phyloP scores from a whole-genome alignment of 1,284 basidiomycete species.

The Bondarzewia mesenterica region DNA sequence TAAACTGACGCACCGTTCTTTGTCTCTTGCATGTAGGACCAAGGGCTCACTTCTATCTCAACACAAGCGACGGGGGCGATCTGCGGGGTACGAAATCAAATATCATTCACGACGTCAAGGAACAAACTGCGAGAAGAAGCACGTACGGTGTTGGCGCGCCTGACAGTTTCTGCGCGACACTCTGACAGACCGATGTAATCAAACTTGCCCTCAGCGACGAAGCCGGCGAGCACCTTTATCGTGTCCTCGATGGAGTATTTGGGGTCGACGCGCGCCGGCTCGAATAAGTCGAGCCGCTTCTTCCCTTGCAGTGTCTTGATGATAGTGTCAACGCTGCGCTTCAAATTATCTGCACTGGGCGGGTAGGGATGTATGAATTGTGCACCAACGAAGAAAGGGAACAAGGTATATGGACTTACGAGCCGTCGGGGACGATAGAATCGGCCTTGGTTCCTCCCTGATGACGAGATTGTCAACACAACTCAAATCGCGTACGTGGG shows the following conservation, averaged over 20 bases:
- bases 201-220: conserved; percentile 24
- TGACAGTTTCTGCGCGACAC: conserved; percentile 28
- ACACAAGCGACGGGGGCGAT: conserved; percentile 36
- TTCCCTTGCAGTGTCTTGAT: conserved; percentile 23
- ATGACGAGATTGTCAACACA: not conserved
- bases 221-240: conserved; percentile 1
- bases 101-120: not conserved
- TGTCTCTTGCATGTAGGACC: conserved; percentile 38
- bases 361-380: too few species aligned
- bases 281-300: conserved; percentile 30
- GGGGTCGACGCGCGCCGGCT: conserved; percentile 15
- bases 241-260: conserved; percentile 5
- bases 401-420: conserved; percentile 9
- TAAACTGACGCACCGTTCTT: conserved; percentile 25
- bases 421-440: conserved; percentile 16
- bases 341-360: conserved; percentile 25
- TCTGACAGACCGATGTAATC: conserved; percentile 33
- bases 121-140: not conserved
- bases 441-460: conserved; percentile 24
- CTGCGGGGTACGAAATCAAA: conserved; percentile 14
- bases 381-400: not conserved
- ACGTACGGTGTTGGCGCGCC: conserved; percentile 7
- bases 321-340: conserved; percentile 19
- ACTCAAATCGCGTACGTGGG: not conserved
- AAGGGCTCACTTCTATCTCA: conserved; percentile 51